Evolutionary conservation across 345 rosid species (phyloP).

Genomic region (Lumnitzera racemosa): DNA sequence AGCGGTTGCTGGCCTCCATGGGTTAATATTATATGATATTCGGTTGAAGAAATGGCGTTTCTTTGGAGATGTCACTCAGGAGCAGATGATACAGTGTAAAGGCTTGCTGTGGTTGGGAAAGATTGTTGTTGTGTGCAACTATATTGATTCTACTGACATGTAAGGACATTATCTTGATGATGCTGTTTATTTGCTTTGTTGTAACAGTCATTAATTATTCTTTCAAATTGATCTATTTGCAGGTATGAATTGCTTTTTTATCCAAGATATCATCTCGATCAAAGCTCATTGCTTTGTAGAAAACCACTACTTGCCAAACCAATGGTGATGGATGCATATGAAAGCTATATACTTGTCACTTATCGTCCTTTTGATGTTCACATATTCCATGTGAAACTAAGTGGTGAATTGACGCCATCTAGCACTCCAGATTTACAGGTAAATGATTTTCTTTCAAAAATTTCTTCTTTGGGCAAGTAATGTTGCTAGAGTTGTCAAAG

Average conservation of each 20-base stretch:
- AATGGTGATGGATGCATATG: slow-evolving; percentile 95
- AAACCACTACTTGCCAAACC: slow-evolving; percentile 85
- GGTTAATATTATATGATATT: slow-evolving; percentile 81
- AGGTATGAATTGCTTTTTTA: slow-evolving; percentile 95
- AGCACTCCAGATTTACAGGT: slow-evolving; percentile 83
- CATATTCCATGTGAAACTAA: slow-evolving; percentile 69
- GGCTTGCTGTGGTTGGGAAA: slow-evolving; percentile 95
- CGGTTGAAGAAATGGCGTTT: slow-evolving; percentile 83
- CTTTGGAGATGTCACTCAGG: slow-evolving; percentile 94
- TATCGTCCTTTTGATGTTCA: slow-evolving; percentile 91
- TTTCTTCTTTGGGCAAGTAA: slow-evolving; percentile 7
- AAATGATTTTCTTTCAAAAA: slow-evolving; percentile 17
- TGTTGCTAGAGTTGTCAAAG: slow-evolving; percentile 3
- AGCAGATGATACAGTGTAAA: slow-evolving; percentile 89
- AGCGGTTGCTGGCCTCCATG: slow-evolving; percentile 94
- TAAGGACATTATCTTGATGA: slow-evolving; percentile 27
- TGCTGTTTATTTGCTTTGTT: neutral
- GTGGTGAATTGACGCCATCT: slow-evolving; percentile 73
- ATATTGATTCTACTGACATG: slow-evolving; percentile 62
- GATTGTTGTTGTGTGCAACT: slow-evolving; percentile 93
- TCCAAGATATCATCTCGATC: slow-evolving; percentile 96
- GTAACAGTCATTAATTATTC: neutral
- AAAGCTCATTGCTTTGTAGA: slow-evolving; percentile 83
- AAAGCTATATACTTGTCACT: slow-evolving; percentile 76
- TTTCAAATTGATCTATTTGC: slow-evolving; percentile 2